Base-by-base conservation (phyloP, 768 basidiomycete genomes). In the Lepiota venenata region DNA sequence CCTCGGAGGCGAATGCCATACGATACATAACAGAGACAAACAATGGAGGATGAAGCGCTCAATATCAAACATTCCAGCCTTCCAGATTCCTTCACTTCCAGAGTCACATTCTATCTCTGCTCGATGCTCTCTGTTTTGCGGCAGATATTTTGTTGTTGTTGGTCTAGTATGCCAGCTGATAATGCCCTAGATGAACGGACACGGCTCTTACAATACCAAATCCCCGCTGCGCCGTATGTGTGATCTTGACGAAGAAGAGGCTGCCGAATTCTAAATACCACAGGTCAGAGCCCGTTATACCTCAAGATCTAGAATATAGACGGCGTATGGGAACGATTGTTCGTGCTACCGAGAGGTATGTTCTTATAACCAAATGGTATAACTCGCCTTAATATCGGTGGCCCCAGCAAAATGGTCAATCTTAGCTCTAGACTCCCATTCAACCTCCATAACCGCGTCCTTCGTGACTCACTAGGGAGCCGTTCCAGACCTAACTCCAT, bases 391-490 rank as follows among this genome's bases (percentile, higher is more conserved):
- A 41, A 37, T 29, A 20, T 12, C 53, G 12, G 47, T 51, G 11
- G 22, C 48, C 36, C 15, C 64, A 87, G 85, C 29, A 84, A 80
- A 76, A 87, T 87, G 85, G 84, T 87, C 58, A 85, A 86, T 52
- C 77, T 87, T 12, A 77, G 77, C 52, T 78, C 81, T 1, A 75
- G 74, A 20, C 71, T 81, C 22, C 85, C 85, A 0, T 87, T 87
- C 69, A 81, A 82, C 61, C 71, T 86, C 56, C 78, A 79, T 63
- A 73, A 71, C 49, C 67, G 66, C 48, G 58, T 65, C 12, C 49
- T 68, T 22, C 63, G 63, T 15, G 54, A 57, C 25, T 56, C 64
- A 3, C 8, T 55, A 8, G 47, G 61, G 66, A 8, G 56, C 58
- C 62, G 66, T 29, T 69, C 66, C 9, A 50, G 63, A 14, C 67